Evolutionary conservation across 495 filamentous ascomycete genomes (phyloP).

Genomic region (Penicilliopsis zonata): DNA sequence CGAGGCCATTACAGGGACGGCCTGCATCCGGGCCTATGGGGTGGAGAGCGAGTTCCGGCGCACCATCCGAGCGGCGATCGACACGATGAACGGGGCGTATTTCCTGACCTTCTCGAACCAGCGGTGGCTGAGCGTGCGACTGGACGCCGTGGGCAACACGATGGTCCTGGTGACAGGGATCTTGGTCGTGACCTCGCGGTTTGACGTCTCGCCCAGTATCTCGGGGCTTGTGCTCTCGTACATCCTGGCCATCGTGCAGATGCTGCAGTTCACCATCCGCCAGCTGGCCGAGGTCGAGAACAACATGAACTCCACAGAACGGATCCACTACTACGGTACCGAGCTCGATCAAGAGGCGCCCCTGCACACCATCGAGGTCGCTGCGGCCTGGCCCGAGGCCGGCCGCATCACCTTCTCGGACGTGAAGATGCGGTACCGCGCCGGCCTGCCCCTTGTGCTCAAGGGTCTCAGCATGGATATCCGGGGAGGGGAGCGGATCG

Average conservation of each 20-base stretch:
- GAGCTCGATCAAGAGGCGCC: conserved; percentile 82
- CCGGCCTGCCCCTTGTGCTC: conserved; percentile 71
- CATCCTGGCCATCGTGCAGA: conserved; percentile 86
- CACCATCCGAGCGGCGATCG: conserved; percentile 59
- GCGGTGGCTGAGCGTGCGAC: conserved; percentile 74
- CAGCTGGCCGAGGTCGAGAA: conserved; percentile 96
- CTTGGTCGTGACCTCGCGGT: conserved; percentile 87
- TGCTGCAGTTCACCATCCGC: conserved; percentile 89
- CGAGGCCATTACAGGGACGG: conserved; percentile 72
- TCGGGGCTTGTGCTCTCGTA: conserved; percentile 83
- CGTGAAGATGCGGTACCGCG: conserved; percentile 85
- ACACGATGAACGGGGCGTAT: conserved; percentile 88
- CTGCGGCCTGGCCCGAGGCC: conserved; percentile 64
- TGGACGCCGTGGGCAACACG: conserved; percentile 71
- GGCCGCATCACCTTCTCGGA: conserved; percentile 78
- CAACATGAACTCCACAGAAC: conserved; percentile 92
- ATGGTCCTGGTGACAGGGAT: conserved; percentile 82
- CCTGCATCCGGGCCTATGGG: conserved; percentile 83
- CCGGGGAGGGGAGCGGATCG: conserved; percentile 76
- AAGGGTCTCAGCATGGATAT: conserved; percentile 68
- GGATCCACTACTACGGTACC: conserved; percentile 84
- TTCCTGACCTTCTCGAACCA: conserved; percentile 92
- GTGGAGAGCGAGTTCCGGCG: conserved; percentile 57
- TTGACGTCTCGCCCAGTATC: conserved; percentile 72
- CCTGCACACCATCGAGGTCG: conserved; percentile 53